phyloP scores from a whole-genome alignment of 2,329 filamentous ascomycete species.

The Ilyonectria destructans region DNA sequence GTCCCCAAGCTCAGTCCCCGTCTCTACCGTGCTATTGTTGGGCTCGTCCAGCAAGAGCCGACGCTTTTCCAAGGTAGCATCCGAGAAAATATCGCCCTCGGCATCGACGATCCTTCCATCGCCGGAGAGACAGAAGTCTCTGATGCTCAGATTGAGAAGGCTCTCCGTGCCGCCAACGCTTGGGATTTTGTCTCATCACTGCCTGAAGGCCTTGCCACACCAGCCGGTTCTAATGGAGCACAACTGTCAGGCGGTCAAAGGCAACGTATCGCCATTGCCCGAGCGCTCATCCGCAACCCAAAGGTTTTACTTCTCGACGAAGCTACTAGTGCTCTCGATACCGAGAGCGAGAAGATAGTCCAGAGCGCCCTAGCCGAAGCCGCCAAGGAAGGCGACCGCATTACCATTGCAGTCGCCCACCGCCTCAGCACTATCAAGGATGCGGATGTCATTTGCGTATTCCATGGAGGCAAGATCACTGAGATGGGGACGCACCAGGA shows the following conservation, averaged over 20 bases:
- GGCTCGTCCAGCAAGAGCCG: constrained; percentile 73
- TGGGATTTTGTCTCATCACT: constrained; percentile 62
- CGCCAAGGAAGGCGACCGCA: constrained; percentile 77
- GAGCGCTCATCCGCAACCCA: constrained; percentile 66
- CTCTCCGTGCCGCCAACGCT: constrained; percentile 66
- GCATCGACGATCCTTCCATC: constrained; percentile 41
- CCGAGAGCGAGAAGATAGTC: constrained; percentile 59
- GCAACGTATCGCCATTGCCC: constrained; percentile 79
- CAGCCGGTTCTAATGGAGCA: constrained; percentile 75
- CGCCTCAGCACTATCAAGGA: constrained; percentile 92
- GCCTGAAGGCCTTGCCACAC: constrained; percentile 68
- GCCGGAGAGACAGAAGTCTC: constrained; percentile 32
- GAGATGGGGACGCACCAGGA: constrained; percentile 73
- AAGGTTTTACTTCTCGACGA: constrained; percentile 48
- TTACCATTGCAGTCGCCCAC: constrained; percentile 80
- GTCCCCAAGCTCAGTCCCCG: constrained; percentile 61
- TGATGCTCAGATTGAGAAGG: constrained; percentile 58
- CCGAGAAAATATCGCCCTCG: constrained; percentile 81
- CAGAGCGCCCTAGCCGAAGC: constrained; percentile 86
- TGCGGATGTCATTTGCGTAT: constrained; percentile 74
- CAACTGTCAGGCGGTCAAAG: constrained; percentile 79
- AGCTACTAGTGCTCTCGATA: constrained; percentile 50
- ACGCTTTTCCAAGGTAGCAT: constrained; percentile 85
- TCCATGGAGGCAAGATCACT: constrained; percentile 70
- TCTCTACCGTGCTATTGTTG: constrained; percentile 67